Evolutionary conservation across 2,329 filamentous ascomycete species (phyloP).

Genomic region (Pyrenochaeta sp.): DNA sequence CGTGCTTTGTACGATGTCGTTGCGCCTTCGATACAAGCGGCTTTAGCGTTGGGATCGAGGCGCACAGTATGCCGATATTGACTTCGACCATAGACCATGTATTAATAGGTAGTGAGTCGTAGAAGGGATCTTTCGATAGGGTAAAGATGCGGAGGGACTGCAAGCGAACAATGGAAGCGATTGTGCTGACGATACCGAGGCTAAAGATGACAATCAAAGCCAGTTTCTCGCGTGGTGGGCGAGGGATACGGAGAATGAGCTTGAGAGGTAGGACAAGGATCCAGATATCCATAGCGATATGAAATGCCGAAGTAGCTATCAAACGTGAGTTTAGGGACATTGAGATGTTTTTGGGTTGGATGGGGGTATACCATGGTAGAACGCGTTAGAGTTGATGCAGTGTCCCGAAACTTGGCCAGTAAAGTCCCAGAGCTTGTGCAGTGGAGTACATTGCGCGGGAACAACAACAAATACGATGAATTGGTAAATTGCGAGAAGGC

Average conservation of each 20-base stretch:
- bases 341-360: not conserved
- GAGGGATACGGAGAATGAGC: conserved; percentile 80
- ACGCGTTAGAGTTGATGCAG: conserved; percentile 41
- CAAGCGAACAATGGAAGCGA: conserved; percentile 76
- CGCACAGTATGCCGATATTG: conserved; percentile 87
- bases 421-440: conserved; percentile 42
- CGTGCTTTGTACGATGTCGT: conserved; percentile 24
- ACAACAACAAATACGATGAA: conserved; percentile 33
- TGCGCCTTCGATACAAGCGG: conserved; percentile 62
- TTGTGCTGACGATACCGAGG: conserved; percentile 84
- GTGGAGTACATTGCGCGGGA: conserved; percentile 37
- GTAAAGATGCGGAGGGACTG: conserved; percentile 47
- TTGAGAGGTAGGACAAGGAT: conserved; percentile 86
- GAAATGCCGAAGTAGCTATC: conserved; percentile 70
- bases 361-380: conserved; percentile 35
- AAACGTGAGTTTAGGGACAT: conserved; percentile 2
- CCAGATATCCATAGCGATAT: conserved; percentile 86
- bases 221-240: conserved; percentile 83
- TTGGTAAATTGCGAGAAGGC: conserved; percentile 23
- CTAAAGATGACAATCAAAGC: conserved; percentile 85
- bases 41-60: conserved; percentile 86
- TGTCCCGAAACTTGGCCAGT: conserved; percentile 30
- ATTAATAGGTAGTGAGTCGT: conserved; percentile 79
- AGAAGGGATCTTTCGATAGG: conserved; percentile 60
- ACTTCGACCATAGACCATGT: conserved; percentile 94